Conservation (phyloP, 2,329 filamentous ascomycete species). For the Pseudogymnoascus sp. region DNA sequence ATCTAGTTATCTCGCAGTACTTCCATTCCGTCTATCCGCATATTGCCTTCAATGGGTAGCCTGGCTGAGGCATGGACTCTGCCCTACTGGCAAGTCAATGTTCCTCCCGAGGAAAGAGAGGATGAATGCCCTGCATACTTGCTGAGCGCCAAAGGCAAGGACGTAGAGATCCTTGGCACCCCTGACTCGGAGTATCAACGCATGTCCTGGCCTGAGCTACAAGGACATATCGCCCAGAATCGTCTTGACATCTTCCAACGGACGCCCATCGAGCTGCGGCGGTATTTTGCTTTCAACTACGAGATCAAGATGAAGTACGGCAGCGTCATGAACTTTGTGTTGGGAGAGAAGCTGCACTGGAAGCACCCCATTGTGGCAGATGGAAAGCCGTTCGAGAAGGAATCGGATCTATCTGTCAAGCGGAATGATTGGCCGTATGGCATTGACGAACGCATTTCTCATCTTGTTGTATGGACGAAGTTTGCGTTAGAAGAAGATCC, state of each 20-base stretch:
- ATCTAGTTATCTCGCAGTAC: not conserved
- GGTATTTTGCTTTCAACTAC: conserved; percentile 65
- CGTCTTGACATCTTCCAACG: conserved; percentile 70
- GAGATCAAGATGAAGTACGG: conserved; percentile 59
- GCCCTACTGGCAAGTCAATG: conserved; percentile 80
- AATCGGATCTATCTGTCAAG: conserved; percentile 60
- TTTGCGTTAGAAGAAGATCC: conserved; percentile 67
- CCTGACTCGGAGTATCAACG: conserved; percentile 57
- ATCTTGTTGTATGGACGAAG: conserved; percentile 90
- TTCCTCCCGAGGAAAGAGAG: conserved; percentile 54
- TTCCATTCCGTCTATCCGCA: not conserved
- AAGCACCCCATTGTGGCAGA: conserved; percentile 36
- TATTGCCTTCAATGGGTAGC: not conserved
- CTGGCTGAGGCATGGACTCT: conserved; percentile 14
- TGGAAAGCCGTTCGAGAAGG: conserved; percentile 23
- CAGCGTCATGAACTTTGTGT: conserved; percentile 68
- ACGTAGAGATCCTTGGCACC: conserved; percentile 60
- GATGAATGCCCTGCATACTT: conserved; percentile 66
- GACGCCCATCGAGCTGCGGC: conserved; percentile 66
- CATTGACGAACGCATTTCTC: conserved; percentile 66
- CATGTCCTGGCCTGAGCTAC: conserved; percentile 63
- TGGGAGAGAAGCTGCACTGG: conserved; percentile 66
- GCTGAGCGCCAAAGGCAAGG: conserved; percentile 54
- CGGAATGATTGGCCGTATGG: conserved; percentile 95
- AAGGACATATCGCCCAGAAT: conserved; percentile 52